These are phyloP conservation scores for Fraxinus anomala DNA, from an alignment of 257 asterid genomes.

Conservation along the genomic window DNA sequence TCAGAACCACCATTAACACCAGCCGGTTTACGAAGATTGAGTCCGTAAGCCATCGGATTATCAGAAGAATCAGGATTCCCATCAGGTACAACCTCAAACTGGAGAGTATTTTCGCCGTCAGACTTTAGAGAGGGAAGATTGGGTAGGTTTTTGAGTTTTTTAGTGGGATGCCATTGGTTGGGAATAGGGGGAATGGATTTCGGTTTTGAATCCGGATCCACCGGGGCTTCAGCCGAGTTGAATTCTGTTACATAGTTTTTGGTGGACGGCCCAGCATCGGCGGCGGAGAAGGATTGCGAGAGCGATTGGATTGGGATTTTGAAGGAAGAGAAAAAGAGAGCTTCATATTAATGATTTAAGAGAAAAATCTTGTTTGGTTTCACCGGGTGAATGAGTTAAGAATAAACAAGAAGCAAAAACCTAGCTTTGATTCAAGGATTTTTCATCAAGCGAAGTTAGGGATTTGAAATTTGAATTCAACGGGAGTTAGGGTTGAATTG, in stretches of 20 bases:
- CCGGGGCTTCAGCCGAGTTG: constrained; percentile 47
- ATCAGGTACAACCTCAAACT: constrained; percentile 59
- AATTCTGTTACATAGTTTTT: constrained; percentile 56
- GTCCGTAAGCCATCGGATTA: constrained; percentile 54
- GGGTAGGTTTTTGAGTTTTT: constrained; percentile 62
- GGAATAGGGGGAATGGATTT: constrained; percentile 60
- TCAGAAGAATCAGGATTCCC: constrained; percentile 43
- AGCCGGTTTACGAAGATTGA: constrained; percentile 51
- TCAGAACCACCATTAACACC: constrained; percentile 11
- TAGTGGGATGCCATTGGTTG: constrained; percentile 57
- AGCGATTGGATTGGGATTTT: constrained; percentile 51
- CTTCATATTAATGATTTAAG: constrained; percentile 41
- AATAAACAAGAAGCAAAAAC: neutral
- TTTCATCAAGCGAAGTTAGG: too few relatives aligned
- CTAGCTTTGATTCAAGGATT: neutral
- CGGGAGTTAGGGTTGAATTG: too few relatives aligned
- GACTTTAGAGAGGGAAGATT: constrained; percentile 45
- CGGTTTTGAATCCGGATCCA: constrained; percentile 25
- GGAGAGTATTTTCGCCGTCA: constrained; percentile 40
- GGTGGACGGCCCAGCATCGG: neutral
- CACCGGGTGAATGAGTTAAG: neutral
- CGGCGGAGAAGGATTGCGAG: constrained; percentile 33
- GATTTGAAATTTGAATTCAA: too few relatives aligned
- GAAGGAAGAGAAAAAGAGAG: constrained; percentile 63
- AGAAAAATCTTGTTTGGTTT: neutral